Base-by-base conservation (phyloP, 345 rosid species). In the Rhodomyrtus tomentosa region DNA sequence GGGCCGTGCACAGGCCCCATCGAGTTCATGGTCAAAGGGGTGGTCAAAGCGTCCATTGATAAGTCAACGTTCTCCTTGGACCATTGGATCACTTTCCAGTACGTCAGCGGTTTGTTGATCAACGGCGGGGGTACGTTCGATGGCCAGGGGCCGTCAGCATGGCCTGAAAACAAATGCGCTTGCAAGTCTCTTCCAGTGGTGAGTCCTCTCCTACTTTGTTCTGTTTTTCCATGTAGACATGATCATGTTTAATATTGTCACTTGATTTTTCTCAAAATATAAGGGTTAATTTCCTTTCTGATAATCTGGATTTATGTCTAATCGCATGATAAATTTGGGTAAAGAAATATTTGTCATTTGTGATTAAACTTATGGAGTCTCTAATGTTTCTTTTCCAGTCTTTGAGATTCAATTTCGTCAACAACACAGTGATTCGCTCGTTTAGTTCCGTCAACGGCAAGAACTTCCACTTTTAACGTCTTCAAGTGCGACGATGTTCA, bases 1-100 rank as follows among this genome's bases (percentile, higher is more conserved):
- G 93, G 93, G 25, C 91, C 91, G 5, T 91, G 93, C 83, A 87
- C 86, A 18, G 86, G 88, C 3, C 51, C 86, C 5, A 55, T 86
- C 0, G 36, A 20, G 10, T 81, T 91, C 20, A 16, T 32, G 13
- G 7, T 87, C 22, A 38, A 50, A n/a, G 92, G 92, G 22, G 72
- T 25, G 22, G 18, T 91, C 21, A 87, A 80, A 51, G 86, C 89
- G 36, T 84, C 88, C 1, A 25, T 6, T 15, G 29, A 73, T 32
- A 55, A 50, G 7, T 14, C 24, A 1, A 42, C 36, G 6, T 81
- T 83, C 58, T 11, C 48, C 20, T 25, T 40, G 25, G 68, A 29
- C 40, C n/a, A 45, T 32, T 90, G 90, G 91, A 74, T 89, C 80
- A 55, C 42, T 7, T 91, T 89, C 53, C 53, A 68, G 45, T 51